phyloP scores from a whole-genome alignment of 164 flowering plant genomes.

The Aristolochia contorta region DNA sequence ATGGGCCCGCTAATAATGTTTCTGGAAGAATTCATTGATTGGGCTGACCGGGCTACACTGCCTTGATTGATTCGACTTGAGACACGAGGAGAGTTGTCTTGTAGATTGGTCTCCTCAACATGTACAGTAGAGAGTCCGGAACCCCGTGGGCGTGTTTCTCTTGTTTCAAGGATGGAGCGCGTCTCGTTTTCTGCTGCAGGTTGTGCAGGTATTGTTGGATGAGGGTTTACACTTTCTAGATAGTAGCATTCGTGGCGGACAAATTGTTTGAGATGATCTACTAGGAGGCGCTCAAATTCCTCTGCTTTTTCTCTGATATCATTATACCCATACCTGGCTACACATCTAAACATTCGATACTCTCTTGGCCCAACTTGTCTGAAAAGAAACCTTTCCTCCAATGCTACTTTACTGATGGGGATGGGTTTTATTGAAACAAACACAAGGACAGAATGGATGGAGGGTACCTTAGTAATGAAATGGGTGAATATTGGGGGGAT shows the following conservation, averaged over 20 bases:
- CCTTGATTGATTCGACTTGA: conserved; percentile 29
- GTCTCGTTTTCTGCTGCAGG: conserved; percentile 13
- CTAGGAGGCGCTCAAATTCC: conserved; percentile 42
- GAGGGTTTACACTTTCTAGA: conserved; percentile 17
- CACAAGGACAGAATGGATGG: conserved; percentile 61
- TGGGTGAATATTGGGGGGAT: conserved; percentile 71
- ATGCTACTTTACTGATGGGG: conserved; percentile 47
- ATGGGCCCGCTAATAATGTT: conserved; percentile 12
- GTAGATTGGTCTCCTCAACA: conserved; percentile 19
- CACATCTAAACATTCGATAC: conserved; percentile 53
- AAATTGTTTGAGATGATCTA: conserved; percentile 45
- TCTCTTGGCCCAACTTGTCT: conserved; percentile 48
- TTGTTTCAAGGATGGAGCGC: conserved; percentile 12
- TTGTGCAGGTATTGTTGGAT: not conserved
- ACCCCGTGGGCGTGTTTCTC: conserved; percentile 11
- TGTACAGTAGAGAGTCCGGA: conserved; percentile 16
- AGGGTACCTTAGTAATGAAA: conserved; percentile 43
- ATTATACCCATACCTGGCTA: conserved; percentile 64
- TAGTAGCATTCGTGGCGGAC: conserved; percentile 33
- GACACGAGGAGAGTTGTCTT: conserved; percentile 6
- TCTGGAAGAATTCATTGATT: conserved; percentile 24
- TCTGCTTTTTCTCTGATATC: conserved; percentile 28
- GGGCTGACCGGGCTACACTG: conserved; percentile 10
- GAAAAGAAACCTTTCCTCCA: conserved; percentile 58
- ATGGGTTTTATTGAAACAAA: conserved; percentile 54